phyloP scores from a whole-genome alignment of 2,329 filamentous ascomycete genomes.

The Fusarium falciforme region DNA sequence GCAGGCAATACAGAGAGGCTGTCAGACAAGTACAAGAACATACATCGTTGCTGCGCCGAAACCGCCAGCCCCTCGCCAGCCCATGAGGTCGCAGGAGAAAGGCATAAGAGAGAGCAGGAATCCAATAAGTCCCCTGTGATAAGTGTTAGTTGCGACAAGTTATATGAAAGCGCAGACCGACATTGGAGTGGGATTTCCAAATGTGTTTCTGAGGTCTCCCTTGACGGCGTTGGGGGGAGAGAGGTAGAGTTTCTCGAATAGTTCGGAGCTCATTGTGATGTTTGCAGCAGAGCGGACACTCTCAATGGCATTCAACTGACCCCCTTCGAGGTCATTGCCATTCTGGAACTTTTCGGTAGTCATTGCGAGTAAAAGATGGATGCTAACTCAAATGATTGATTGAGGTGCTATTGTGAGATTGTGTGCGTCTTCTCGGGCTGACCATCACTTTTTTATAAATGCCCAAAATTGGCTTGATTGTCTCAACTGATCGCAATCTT shows the following conservation, averaged over 20 bases:
- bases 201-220: constrained; percentile 63
- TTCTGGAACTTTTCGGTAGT: neutral
- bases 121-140: constrained; percentile 60
- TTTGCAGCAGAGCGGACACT: constrained; percentile 44
- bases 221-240: constrained; percentile 62
- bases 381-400: neutral
- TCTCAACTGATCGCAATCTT: neutral
- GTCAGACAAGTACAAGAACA: too few species aligned
- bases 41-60: constrained; percentile 49
- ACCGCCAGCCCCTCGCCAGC: constrained; percentile 63
- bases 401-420: neutral
- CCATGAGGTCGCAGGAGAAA: constrained; percentile 64
- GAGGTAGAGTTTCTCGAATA: constrained; percentile 72
- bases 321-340: neutral
- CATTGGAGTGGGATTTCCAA: constrained; percentile 72
- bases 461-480: neutral
- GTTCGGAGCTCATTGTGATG: constrained; percentile 63
- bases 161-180: constrained; percentile 33
- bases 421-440: neutral
- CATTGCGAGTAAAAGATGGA: neutral
- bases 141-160: neutral
- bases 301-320: neutral
- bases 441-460: neutral
- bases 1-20: too few species aligned
- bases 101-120: constrained; percentile 63